phyloP scores from a whole-genome alignment of 768 basidiomycete species.

The Lactifluus volemus region DNA sequence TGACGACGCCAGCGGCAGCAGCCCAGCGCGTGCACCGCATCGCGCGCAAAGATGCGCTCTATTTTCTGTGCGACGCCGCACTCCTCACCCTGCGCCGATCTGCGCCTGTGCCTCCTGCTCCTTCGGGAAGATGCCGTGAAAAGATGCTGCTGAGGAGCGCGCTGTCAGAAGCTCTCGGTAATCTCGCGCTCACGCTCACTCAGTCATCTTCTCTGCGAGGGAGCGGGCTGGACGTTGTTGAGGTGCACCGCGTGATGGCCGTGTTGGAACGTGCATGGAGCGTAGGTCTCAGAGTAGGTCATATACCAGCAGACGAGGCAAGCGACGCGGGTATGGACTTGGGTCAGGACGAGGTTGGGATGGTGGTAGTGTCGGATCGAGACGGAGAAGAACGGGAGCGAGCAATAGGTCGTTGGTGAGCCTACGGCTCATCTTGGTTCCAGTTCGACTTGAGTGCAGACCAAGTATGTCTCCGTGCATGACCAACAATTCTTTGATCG shows the following conservation, averaged over 20 bases:
- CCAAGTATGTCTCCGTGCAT: no score
- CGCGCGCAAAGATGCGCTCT: slow-evolving; percentile 14
- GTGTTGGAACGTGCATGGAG: slow-evolving; percentile 12
- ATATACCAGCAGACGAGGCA: not conserved
- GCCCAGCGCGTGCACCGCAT: slow-evolving; percentile 6
- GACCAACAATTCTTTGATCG: no score
- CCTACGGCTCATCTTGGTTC: not conserved
- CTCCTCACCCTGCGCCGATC: not conserved
- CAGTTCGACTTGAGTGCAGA: no score
- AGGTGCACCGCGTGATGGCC: slow-evolving; percentile 5
- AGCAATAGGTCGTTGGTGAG: not conserved
- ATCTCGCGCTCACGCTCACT: slow-evolving; percentile 1
- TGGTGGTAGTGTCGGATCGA: not conserved
- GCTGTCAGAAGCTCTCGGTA: slow-evolving; percentile 3
- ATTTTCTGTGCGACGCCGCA: slow-evolving; percentile 7
- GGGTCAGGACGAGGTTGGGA: not conserved
- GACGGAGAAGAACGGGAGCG: not conserved
- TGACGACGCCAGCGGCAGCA: not conserved
- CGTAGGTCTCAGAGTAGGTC: slow-evolving; percentile 4
- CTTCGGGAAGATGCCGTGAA: not conserved
- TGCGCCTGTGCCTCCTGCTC: not conserved
- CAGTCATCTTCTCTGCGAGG: not conserved
- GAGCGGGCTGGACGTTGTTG: slow-evolving; percentile 4
- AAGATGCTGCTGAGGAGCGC: not conserved
- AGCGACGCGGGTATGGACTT: not conserved